Percentiles rank a stretch among this genome's conserved stretches.
phyloP scores from a whole-genome alignment of 768 basidiomycete species.

The Hericium alpestre region DNA sequence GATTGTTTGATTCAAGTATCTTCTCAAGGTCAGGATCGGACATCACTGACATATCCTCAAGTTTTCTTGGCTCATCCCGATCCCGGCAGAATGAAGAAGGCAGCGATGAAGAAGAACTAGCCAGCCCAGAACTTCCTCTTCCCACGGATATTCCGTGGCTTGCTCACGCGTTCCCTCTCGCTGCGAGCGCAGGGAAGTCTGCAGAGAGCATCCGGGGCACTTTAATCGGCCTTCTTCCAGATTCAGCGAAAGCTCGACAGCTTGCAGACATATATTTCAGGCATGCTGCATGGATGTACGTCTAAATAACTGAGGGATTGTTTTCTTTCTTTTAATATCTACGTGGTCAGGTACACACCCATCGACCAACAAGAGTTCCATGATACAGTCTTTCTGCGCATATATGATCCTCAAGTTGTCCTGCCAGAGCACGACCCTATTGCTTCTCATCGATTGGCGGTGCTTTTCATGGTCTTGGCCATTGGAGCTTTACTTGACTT shows the following conservation, averaged over 20 bases:
- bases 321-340: background rate
- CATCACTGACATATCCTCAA: background rate
- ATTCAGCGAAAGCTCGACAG: constrained; percentile 19
- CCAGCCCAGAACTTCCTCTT: constrained; percentile 28
- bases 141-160: constrained; percentile 51
- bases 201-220: constrained; percentile 33
- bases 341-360: constrained; percentile 47
- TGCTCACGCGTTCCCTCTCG: constrained; percentile 50
- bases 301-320: constrained; percentile 13
- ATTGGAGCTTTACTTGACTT: constrained; percentile 55
- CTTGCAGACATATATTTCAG: constrained; percentile 48
- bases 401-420: constrained; percentile 36
- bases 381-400: constrained; percentile 37
- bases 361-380: constrained; percentile 49
- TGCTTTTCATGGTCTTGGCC: constrained; percentile 56
- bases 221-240: constrained; percentile 39
- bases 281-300: constrained; percentile 63
- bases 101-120: constrained; percentile 39
- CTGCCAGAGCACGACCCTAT: constrained; percentile 27
- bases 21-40: constrained; percentile 41
- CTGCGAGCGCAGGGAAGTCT: constrained; percentile 28
- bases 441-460: constrained; percentile 43
- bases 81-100: constrained; percentile 45
- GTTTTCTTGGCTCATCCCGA: constrained; percentile 5
- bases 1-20: constrained; percentile 33